Conservation (phyloP, 116 monocot genomes). For the Phalaenopsis hybrid region DNA sequence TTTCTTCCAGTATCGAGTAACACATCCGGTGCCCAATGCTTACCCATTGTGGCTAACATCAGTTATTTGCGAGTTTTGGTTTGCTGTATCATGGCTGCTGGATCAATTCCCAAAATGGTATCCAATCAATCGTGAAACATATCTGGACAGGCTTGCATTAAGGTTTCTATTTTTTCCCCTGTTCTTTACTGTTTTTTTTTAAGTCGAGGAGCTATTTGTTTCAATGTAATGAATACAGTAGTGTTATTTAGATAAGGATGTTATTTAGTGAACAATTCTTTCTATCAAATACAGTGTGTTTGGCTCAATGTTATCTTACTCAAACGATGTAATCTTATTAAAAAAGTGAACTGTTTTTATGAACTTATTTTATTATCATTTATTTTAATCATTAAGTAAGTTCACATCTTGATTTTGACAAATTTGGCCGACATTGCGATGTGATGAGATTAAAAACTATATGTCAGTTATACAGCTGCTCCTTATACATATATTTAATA, state of each 20-base stretch:
- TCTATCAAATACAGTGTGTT: not conserved
- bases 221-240: not conserved
- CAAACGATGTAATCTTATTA: not conserved
- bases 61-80: constrained; percentile 55
- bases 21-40: constrained; percentile 45
- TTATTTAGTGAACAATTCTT: not conserved
- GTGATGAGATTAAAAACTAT: not conserved
- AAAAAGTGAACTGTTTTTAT: not conserved
- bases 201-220: not conserved
- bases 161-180: constrained; percentile 14
- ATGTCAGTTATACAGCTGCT: not conserved
- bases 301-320: not conserved
- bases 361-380: too few species aligned
- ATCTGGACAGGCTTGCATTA: constrained; percentile 47
- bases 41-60: constrained; percentile 51
- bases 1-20: constrained; percentile 52
- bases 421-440: not conserved
- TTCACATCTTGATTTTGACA: not conserved
- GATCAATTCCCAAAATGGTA: constrained; percentile 58
- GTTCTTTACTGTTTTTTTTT: not conserved
- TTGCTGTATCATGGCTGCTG: constrained; percentile 51
- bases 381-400: not conserved
- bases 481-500: not conserved
- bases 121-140: constrained; percentile 51
- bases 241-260: not conserved